A percentile compares a stretch with the other conserved stretches of the same genome.
phyloP scores from a whole-genome alignment of 345 rosid species.

The Euphorbia peplus region DNA sequence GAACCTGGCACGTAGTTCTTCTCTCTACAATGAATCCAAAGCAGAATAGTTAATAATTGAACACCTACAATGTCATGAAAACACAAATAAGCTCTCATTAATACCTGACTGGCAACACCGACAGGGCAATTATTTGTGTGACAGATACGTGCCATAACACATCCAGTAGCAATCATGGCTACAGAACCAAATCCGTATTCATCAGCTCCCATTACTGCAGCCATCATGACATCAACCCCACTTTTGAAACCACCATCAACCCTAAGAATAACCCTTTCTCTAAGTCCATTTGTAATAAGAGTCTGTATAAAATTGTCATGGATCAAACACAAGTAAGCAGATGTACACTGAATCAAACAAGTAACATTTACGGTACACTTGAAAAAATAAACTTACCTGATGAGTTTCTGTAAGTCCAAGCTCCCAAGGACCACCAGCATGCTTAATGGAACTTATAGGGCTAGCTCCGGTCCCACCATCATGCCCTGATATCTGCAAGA shows the following conservation, averaged over 20 bases:
- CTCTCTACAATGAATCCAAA: constrained; percentile 50
- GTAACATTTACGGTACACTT: constrained; percentile 3
- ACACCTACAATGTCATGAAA: constrained; percentile 8
- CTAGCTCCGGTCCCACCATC: constrained; percentile 99
- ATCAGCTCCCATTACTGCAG: constrained; percentile 96
- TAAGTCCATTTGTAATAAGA: constrained; percentile 84
- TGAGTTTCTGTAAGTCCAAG: constrained; percentile 91
- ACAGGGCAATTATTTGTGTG: constrained; percentile 99
- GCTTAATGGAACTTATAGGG: constrained; percentile 96
- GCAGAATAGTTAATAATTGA: constrained; percentile 13
- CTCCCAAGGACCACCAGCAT: constrained; percentile 99
- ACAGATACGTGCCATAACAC: constrained; percentile 99
- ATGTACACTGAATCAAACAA: constrained; percentile 9
- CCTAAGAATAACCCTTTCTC: constrained; percentile 94
- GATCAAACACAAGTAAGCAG: constrained; percentile 16
- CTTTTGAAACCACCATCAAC: constrained; percentile 97
- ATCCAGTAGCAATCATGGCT: constrained; percentile 99
- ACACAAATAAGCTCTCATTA: constrained; percentile 11
- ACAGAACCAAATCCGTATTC: constrained; percentile 98
- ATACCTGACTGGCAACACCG: constrained; percentile 98
- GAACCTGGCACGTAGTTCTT: constrained; percentile 96
- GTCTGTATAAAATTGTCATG: constrained; percentile 50
- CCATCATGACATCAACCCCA: constrained; percentile 94
- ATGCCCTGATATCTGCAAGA: constrained; percentile 88
- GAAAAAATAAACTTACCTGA: constrained; percentile 51